A percentile compares a stretch with the other conserved stretches of the same genome.
Evolutionary conservation across 2,329 filamentous ascomycete genomes (phyloP).

Genomic region (Exophiala sideris): DNA sequence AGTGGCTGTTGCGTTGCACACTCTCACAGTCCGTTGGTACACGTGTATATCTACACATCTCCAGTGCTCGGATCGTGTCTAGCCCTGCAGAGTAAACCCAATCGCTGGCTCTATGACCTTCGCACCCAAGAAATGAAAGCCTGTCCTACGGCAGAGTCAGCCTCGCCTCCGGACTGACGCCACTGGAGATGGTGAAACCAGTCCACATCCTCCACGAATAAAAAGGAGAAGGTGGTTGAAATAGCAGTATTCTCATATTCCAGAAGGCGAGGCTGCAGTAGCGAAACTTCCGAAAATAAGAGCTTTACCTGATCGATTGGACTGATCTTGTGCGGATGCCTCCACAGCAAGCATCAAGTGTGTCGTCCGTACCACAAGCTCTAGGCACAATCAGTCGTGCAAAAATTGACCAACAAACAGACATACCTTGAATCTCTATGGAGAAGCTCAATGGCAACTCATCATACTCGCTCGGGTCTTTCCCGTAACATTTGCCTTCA

Average conservation of each 20-base stretch:
- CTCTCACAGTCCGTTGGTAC: background rate
- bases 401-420: background rate
- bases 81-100: background rate
- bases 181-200: no score
- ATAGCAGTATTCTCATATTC: constrained; percentile 4
- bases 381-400: constrained; percentile 40
- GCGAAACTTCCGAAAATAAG: constrained; percentile 45
- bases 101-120: background rate
- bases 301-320: constrained; percentile 61
- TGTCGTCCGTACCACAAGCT: constrained; percentile 64
- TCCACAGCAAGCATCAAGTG: constrained; percentile 65
- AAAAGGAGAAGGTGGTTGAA: background rate
- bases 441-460: constrained; percentile 67
- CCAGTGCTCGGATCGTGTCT: background rate
- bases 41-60: background rate
- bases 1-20: background rate
- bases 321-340: constrained; percentile 59
- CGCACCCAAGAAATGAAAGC: constrained; percentile 11
- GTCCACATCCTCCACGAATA: background rate
- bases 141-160: constrained; percentile 9
- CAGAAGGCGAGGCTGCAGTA: constrained; percentile 24
- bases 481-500: constrained; percentile 32
- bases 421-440: constrained; percentile 68
- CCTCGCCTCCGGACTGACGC: background rate
- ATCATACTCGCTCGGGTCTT: constrained; percentile 38